Conservation (phyloP, 345 rosid species). For the Geranium rotundifolium region DNA sequence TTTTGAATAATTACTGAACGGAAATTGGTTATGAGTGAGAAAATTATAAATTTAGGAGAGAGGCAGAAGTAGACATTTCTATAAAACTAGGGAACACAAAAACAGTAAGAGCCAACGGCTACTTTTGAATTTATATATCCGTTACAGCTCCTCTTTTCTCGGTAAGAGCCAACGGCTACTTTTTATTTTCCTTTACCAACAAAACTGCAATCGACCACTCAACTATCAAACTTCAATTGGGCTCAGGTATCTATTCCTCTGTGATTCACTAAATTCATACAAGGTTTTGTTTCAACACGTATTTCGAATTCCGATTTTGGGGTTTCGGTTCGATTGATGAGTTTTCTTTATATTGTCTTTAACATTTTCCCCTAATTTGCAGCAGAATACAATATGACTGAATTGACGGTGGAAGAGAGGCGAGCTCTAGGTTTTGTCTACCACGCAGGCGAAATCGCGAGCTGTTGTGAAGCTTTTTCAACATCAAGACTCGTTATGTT, state of each 20-base stretch:
- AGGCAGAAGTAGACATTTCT: no score
- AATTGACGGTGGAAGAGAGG: constrained; percentile 35
- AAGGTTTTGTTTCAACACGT: background rate
- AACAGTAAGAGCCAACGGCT: background rate
- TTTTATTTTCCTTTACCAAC: background rate
- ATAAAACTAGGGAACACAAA: no score
- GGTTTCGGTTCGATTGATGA: background rate
- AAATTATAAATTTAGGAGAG: no score
- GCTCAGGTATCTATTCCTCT: background rate
- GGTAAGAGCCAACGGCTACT: background rate
- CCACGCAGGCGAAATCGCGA: constrained; percentile 17
- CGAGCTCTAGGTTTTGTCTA: constrained; percentile 74
- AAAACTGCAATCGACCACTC: background rate
- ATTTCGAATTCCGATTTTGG: background rate
- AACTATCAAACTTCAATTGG: background rate
- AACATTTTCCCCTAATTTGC: background rate
- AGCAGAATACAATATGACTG: constrained; percentile 2
- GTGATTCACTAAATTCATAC: no score
- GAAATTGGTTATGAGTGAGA: no score
- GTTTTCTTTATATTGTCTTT: no score
- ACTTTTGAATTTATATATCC: background rate
- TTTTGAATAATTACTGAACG: no score
- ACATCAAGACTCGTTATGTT: constrained; percentile 1
- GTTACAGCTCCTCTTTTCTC: background rate
- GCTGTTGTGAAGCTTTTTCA: constrained; percentile 16